Percentiles rank a stretch among this genome's conserved stretches.
phyloP scores from a whole-genome alignment of 306 rosid genomes.

The Corylus americana region DNA sequence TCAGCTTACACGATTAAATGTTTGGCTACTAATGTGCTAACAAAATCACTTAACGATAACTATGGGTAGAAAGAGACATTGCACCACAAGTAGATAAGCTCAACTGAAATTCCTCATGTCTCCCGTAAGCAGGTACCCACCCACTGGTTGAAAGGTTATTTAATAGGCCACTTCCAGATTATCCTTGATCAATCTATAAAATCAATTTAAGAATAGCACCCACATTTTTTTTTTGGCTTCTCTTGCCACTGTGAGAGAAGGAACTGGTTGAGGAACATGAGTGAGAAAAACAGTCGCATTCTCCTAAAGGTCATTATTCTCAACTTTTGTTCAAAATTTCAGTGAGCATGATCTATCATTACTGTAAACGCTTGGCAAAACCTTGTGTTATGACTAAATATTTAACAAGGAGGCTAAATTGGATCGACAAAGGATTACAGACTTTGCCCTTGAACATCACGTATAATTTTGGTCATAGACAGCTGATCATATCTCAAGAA shows the following conservation, averaged over 20 bases:
- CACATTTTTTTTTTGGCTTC: neutral
- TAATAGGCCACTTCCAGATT: neutral
- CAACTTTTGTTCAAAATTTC: neutral
- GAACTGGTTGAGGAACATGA: neutral
- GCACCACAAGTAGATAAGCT: constrained; percentile 17
- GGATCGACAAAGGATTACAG: neutral
- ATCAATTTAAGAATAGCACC: constrained; percentile 14
- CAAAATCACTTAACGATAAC: constrained; percentile 9
- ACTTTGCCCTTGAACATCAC: neutral
- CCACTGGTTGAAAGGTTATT: constrained; percentile 23
- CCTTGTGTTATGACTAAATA: neutral
- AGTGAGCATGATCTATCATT: neutral
- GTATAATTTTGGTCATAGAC: neutral
- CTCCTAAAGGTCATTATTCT: neutral
- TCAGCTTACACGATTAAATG: neutral
- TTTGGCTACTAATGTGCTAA: neutral
- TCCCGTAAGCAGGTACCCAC: constrained; percentile 27
- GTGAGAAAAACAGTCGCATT: neutral
- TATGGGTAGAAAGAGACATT: constrained; percentile 16
- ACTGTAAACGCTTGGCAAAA: neutral
- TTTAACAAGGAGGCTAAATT: neutral
- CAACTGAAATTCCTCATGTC: constrained; percentile 18
- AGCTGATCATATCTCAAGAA: neutral
- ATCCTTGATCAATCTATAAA: neutral
- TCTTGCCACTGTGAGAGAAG: neutral